Base-by-base conservation (phyloP, 768 basidiomycete genomes). In the Lyophyllum shimeji region DNA sequence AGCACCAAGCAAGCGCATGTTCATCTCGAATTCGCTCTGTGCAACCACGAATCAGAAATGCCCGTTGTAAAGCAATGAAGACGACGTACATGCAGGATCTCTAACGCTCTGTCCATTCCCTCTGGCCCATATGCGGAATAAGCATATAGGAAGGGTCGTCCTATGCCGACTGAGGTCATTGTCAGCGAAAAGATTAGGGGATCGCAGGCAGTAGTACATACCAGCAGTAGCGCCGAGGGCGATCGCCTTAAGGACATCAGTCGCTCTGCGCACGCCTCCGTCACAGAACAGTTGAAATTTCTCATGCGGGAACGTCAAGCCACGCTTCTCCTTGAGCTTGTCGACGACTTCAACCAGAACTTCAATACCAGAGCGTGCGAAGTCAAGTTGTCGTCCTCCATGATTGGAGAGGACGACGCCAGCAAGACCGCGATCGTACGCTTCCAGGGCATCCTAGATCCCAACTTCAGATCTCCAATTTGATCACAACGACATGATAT, bases 21-120 rank as follows among this genome's bases (percentile, higher is more conserved):
- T 95, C 96, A 98, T 98, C 76, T 95, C 93, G 63, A 99, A 93
- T 70, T 99, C 96, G 62, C 95, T 93, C 93, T 98, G 66, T 7
- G 15, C 3, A 6, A 9, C 27, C 25, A 23, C 8, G 57, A 7
- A 13, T 37, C 24, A 47, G 45, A 42, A 43, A 57, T 24, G 45
- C 6, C 13, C 8, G 39, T 20, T 20, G 18, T 29, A 51, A 1
- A 5, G 29, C 24, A 45, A 51, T 18, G 34, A 21, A n/a, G 2
- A 27, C 13, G 6, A 66, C 82, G 54, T 63, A 89, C 91, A 60
- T 81, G 79, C 45, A 95, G 69, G 49, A 96, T 91, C 63, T 90
- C 82, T 51, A 97, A 65, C 0, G 92, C 91, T 60, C 82, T 85
- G 51, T 91, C 87, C 23, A 96, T 89, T 8, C 96, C 96, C 23